Evolutionary conservation across 495 filamentous ascomycete species (phyloP), one percentile per base, ranked within the genome.

Genomic region (Xylaria castorea): DNA sequence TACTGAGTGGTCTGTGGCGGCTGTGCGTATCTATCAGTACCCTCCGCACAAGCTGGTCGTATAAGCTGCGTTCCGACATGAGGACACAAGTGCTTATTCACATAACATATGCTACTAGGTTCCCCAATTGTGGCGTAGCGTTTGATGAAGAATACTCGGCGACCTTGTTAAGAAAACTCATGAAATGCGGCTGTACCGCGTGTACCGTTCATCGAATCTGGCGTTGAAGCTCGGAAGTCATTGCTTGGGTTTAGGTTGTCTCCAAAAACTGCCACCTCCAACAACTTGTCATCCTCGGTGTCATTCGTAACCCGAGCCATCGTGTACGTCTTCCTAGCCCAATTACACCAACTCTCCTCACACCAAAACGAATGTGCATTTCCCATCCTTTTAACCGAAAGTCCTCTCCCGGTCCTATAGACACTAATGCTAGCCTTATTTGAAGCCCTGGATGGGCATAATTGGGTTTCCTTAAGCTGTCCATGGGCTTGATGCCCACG

Each of bases 351-450:
- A 27, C 36, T 1, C 36, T 65, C 57, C 48, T 65, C 25, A 53
- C 69, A 71, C 36, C 36, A 44, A 20, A n/a, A 40, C 3, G 38
- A n/a, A 68, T 14, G 9, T 46, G 53, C n/a, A 36, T 25, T 69
- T 60, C 12, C 36, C 22, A 20, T 27, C 38, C 53, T 42, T 55
- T 36, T 36, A 18, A 12, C 60, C n/a, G 34, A 25, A 2, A 30
- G 44, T 57, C 20, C 42, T 57, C 25, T 55, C 16, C 36, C 5
- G 27, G 44, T 38, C 68, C 60, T 71, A 71, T 71, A 16, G 36
- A 57, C 18, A 55, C 48, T 65, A 20, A 27, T 65, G 69, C 48
- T 12, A 71, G 69, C 69, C 69, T 30, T 57, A 50, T 36, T 57
- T 71, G 36, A 64, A 71, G 36, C 69, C 48, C 18, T 5, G 20